These are phyloP conservation scores for Tulasnella sp. DNA, from an alignment of 768 basidiomycete species.

Conservation along the genomic window DNA sequence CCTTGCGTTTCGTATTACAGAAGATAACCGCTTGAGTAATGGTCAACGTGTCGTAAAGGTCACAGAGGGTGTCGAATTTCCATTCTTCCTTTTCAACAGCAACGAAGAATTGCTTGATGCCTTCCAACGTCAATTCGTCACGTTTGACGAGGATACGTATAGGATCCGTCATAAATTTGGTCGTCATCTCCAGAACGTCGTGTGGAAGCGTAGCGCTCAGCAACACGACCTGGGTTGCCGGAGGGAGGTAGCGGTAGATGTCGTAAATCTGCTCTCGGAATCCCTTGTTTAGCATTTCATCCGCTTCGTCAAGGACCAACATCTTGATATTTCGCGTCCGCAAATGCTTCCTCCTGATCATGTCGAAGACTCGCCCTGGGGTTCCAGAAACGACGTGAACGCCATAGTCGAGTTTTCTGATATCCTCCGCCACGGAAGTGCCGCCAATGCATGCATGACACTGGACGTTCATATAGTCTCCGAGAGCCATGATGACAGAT, in stretches of 20 bases:
- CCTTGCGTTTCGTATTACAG: conserved; percentile 55
- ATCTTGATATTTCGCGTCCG: conserved; percentile 55
- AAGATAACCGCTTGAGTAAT: conserved; percentile 58
- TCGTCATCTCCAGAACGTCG: conserved; percentile 55
- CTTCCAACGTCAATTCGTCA: conserved; percentile 54
- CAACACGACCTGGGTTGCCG: conserved; percentile 54
- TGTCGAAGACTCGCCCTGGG: conserved; percentile 55
- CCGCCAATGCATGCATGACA: conserved; percentile 56
- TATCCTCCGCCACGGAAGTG: conserved; percentile 53
- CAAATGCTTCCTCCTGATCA: conserved; percentile 52
- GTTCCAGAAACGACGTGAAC: conserved; percentile 55
- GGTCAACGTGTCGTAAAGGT: conserved; percentile 55
- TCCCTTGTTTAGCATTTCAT: conserved; percentile 54
- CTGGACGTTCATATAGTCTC: conserved; percentile 56
- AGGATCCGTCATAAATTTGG: conserved; percentile 56
- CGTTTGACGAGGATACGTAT: conserved; percentile 56
- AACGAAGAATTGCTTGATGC: conserved; percentile 49
- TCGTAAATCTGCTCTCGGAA: conserved; percentile 58
- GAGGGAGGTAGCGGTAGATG: conserved; percentile 54
- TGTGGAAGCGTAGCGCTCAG: conserved; percentile 54
- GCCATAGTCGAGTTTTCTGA: conserved; percentile 52
- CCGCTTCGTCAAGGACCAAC: conserved; percentile 48
- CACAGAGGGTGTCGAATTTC: conserved; percentile 55
- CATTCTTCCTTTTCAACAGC: conserved; percentile 58
- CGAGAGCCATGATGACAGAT: conserved; percentile 53